Conservation (phyloP, 2,329 filamentous ascomycete species). For the Bipolaris oryzae region DNA sequence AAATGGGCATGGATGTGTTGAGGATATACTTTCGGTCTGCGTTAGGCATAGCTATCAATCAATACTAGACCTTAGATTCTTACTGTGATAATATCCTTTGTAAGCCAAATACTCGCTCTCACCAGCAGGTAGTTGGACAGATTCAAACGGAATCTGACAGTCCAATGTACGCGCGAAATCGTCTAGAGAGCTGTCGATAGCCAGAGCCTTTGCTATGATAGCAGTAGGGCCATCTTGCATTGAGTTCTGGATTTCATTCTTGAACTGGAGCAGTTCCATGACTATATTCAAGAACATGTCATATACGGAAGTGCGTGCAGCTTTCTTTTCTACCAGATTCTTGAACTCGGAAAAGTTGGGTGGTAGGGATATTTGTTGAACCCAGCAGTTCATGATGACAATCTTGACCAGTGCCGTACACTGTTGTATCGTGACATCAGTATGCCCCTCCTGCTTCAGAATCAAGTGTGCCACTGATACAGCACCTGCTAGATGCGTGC, state of each 20-base stretch:
- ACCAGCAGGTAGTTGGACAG: slow-evolving; percentile 8
- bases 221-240: slow-evolving; percentile 2
- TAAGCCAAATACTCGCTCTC: slow-evolving; percentile 20
- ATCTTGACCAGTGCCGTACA: slow-evolving; percentile 27
- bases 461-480: slow-evolving; percentile 31
- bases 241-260: slow-evolving; percentile 12
- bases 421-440: slow-evolving; percentile 19
- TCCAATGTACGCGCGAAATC: slow-evolving; percentile 24
- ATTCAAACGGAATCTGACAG: slow-evolving; percentile 15
- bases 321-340: slow-evolving; percentile 13
- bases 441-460: slow-evolving; percentile 21
- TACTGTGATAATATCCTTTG: slow-evolving; percentile 30
- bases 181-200: slow-evolving; percentile 22
- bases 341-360: slow-evolving; percentile 21
- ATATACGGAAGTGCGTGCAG: slow-evolving; percentile 16
- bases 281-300: slow-evolving; percentile 28
- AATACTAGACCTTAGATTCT: neutral
- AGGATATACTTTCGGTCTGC: slow-evolving; percentile 18
- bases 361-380: slow-evolving; percentile 30
- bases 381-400: slow-evolving; percentile 36
- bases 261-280: slow-evolving; percentile 24
- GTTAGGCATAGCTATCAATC: neutral
- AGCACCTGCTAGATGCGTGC: slow-evolving; percentile 38
- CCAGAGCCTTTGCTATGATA: slow-evolving; percentile 20
- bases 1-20: slow-evolving; percentile 30